A percentile compares a stretch with the other conserved stretches of the same genome.
Evolutionary conservation across 805 yeast species (phyloP).

Genomic region (Saturnispora hagleri): DNA sequence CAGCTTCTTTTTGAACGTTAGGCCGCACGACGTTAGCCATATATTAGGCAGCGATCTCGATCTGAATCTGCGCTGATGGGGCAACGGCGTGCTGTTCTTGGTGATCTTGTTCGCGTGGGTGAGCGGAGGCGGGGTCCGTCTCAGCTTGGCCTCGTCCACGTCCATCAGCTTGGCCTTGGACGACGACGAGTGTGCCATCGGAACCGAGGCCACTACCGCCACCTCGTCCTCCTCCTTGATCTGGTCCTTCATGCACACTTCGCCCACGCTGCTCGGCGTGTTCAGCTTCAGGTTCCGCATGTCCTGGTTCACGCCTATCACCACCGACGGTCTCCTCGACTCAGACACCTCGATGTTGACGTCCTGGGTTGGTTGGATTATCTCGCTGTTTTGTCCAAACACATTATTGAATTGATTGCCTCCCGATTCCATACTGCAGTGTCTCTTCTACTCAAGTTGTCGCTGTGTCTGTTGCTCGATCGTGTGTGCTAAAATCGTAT

Average conservation of each 20-base stretch:
- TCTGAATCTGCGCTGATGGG: constrained; percentile 21
- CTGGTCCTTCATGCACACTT: constrained; percentile 2
- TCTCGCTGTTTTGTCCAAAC: constrained; percentile 17
- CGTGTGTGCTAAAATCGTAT: background rate
- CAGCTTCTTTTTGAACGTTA: background rate
- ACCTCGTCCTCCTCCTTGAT: background rate
- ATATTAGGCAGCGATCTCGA: constrained; percentile 30
- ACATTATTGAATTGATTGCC: constrained; percentile 29
- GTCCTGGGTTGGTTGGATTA: background rate
- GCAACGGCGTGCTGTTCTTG: constrained; percentile 10
- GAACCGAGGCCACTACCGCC: background rate
- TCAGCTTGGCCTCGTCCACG: background rate
- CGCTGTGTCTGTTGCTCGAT: background rate
- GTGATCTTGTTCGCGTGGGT: constrained; percentile 1
- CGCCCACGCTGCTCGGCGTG: background rate
- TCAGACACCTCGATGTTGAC: constrained; percentile 1
- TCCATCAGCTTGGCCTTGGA: background rate
- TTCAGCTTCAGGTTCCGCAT: background rate
- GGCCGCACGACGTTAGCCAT: constrained; percentile 18
- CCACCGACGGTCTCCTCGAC: background rate
- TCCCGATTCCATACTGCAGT: constrained; percentile 29
- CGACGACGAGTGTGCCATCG: background rate
- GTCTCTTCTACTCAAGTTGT: background rate
- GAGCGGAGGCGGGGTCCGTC: background rate
- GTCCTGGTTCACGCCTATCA: background rate